Percentiles rank a stretch among this genome's conserved stretches.
Conservation (phyloP, 495 filamentous ascomycete species). For the Aspergillus saccharolyticus region DNA sequence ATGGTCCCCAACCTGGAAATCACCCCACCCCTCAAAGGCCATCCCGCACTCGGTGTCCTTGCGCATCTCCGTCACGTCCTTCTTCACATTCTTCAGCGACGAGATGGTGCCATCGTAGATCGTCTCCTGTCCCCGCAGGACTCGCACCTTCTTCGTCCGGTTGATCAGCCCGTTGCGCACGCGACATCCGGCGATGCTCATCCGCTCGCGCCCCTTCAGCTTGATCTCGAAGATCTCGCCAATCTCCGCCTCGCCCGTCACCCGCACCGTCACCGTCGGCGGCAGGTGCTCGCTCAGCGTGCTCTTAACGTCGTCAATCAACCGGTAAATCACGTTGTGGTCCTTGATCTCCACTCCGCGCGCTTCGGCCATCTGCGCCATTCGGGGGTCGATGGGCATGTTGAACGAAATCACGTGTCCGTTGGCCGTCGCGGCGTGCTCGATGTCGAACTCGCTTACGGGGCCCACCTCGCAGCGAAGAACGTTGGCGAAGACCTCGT, state of each 20-base stretch:
- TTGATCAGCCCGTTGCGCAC: constrained; percentile 74
- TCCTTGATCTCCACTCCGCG: constrained; percentile 72
- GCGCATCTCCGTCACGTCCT: constrained; percentile 79
- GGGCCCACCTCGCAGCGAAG: constrained; percentile 73
- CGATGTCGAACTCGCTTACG: constrained; percentile 80
- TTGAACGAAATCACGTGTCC: constrained; percentile 83
- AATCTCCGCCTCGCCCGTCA: constrained; percentile 86
- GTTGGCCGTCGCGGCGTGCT: constrained; percentile 71
- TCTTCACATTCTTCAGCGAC: constrained; percentile 87
- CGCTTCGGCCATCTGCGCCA: constrained; percentile 62
- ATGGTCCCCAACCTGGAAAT: constrained; percentile 74
- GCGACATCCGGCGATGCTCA: constrained; percentile 79
- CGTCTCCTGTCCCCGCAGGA: constrained; percentile 61
- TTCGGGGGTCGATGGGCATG: constrained; percentile 59
- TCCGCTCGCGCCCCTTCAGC: constrained; percentile 60
- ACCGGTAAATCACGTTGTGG: constrained; percentile 87
- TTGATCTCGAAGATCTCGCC: constrained; percentile 79
- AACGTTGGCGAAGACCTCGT: constrained; percentile 72
- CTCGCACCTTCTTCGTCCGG: constrained; percentile 58
- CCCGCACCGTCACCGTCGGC: constrained; percentile 56
- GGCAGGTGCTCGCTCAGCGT: constrained; percentile 62
- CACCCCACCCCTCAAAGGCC: constrained; percentile 72
- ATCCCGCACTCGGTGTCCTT: constrained; percentile 94
- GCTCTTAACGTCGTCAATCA: constrained; percentile 75
- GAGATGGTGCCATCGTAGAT: constrained; percentile 78